These are phyloP conservation scores for Talaromyces sp. DNA, from an alignment of 2,329 filamentous ascomycete genomes.

Conservation along the genomic window DNA sequence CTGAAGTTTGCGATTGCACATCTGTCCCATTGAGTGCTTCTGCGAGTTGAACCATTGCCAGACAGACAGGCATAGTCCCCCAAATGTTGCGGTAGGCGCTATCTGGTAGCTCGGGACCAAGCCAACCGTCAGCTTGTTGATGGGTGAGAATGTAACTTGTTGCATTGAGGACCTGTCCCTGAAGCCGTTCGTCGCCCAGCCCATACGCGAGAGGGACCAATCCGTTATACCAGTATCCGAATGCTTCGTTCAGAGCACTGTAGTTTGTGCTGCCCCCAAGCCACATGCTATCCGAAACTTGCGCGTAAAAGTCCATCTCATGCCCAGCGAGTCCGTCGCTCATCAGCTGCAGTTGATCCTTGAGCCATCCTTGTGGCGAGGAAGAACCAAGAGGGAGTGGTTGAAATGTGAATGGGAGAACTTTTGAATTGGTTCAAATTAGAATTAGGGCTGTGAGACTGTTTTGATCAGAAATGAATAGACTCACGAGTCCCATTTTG, in stretches of 20 bases:
- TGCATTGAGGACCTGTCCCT: not conserved
- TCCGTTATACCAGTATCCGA: not conserved
- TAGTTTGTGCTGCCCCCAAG: not conserved
- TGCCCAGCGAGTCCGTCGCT: not conserved
- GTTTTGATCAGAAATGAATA: too few relatives aligned
- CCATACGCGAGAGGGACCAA: not conserved
- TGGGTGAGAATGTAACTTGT: not conserved
- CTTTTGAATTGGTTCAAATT: too few relatives aligned
- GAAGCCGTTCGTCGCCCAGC: not conserved
- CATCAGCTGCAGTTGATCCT: not conserved
- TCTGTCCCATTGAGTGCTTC: not conserved
- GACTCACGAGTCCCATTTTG: too few relatives aligned
- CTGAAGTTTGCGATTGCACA: conserved; percentile 32
- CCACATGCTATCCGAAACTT: not conserved
- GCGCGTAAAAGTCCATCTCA: not conserved
- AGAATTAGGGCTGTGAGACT: too few relatives aligned
- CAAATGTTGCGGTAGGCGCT: not conserved
- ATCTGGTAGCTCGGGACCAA: not conserved
- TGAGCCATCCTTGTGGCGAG: not conserved
- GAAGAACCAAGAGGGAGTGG: not conserved
- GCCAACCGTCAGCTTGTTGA: not conserved
- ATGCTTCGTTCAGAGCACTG: not conserved
- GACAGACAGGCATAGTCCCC: too few relatives aligned
- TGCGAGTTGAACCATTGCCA: too few relatives aligned
- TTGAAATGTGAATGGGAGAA: too few relatives aligned